A percentile compares a stretch with the other conserved stretches of the same genome.
Evolutionary conservation across 768 basidiomycete genomes (phyloP).

Genomic region (Suillus cothurnatus): DNA sequence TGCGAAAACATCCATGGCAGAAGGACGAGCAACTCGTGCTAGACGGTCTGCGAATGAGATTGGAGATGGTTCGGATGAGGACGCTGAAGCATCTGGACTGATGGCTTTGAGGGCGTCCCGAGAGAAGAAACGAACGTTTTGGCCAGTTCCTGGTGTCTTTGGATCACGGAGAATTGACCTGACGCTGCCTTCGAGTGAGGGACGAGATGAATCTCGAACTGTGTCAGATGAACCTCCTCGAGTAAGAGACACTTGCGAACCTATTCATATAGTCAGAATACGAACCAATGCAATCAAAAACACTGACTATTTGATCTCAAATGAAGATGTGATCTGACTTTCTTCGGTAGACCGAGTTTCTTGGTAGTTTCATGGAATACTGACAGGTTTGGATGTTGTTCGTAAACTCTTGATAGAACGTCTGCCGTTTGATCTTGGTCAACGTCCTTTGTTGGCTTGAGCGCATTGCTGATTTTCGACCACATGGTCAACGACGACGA

Average conservation of each 20-base stretch:
- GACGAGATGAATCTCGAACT: slow-evolving; percentile 23
- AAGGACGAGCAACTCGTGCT: slow-evolving; percentile 36
- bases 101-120: slow-evolving; percentile 66
- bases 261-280: slow-evolving; percentile 19
- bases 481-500: slow-evolving; percentile 44
- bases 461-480: slow-evolving; percentile 60
- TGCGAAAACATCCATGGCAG: slow-evolving; percentile 54
- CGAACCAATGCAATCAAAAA: neutral
- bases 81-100: slow-evolving; percentile 62
- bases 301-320: slow-evolving; percentile 42
- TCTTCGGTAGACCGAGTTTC: slow-evolving; percentile 45
- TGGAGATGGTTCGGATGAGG: slow-evolving; percentile 36
- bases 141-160: slow-evolving; percentile 75
- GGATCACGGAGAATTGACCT: slow-evolving; percentile 74
- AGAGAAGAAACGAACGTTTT: slow-evolving; percentile 78
- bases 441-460: slow-evolving; percentile 41
- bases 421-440: slow-evolving; percentile 28
- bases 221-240: slow-evolving; percentile 25
- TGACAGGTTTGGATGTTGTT: slow-evolving; percentile 65
- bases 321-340: slow-evolving; percentile 48
- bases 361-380: slow-evolving; percentile 46
- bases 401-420: slow-evolving; percentile 53
- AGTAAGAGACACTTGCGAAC: slow-evolving; percentile 28
- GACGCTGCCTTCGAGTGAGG: slow-evolving; percentile 55
- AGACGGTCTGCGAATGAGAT: slow-evolving; percentile 29